Evolutionary conservation across 805 yeast species (phyloP), one percentile per base, ranked within the genome.

Genomic region (Schwanniomyces sp.): DNA sequence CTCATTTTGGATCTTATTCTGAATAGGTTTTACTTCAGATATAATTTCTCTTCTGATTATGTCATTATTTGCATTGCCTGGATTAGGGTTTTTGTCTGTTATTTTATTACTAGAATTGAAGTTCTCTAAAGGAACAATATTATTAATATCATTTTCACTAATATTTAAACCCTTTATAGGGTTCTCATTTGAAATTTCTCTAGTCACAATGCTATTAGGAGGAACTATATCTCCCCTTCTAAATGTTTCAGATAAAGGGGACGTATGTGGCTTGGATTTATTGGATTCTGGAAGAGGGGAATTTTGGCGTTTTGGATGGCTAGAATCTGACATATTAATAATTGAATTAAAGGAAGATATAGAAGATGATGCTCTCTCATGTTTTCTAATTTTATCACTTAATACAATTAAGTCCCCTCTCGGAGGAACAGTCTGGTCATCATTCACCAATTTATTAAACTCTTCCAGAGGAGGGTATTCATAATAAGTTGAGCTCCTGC

Each of bases 371-470:
- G 51, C 44, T 18, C 61, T 41, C 18, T 57, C 53, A 32, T 56
- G 59, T 29, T 53, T 56, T 32, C 55, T 45, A 25, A 55, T 49
- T 39, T 36, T 43, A 28, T 47, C 46, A 16, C 46, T 48, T 25
- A 53, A 42, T 14, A 56, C 49, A 8, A 43, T 47, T 29, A 59
- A 40, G 36, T 59, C 65, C 1, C 63, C 64, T 26, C 65, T 52
- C 1, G 64, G 65, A 7, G 65, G 65, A 2, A 59, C 62, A 21
- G 29, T 37, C 47, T 59, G 63, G 7, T 46, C 46, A 40, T 61
- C 65, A 41, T 54, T 52, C 30, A 61, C 29, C 16, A 59, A 52
- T 18, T 46, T 51, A 11, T 54, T 48, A 37, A 56, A 53, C 29
- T 45, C 49, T 27, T 53, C 52, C 18, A 54, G 49, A 10, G 47